Evolutionary conservation across 1,139 yeast genomes (phyloP), one percentile per base, ranked within the genome.

Genomic region (Yamadazyma buinensis): DNA sequence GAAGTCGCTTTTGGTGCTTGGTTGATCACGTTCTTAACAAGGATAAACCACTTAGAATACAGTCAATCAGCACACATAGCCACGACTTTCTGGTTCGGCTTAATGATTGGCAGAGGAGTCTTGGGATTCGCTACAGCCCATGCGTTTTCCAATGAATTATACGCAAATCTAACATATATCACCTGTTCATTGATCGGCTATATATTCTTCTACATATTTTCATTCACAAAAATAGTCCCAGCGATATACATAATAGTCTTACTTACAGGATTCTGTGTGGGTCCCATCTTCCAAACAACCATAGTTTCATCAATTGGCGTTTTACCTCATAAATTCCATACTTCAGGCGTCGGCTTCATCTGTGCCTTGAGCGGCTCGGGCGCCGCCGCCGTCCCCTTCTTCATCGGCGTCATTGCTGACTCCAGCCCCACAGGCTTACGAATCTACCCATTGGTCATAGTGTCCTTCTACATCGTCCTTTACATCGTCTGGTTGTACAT

Each of bases 261-360:
- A 31, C 28, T 73, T 9, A 64, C 79, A 28, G 95, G 95, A 0
- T 61, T 77, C 23, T 75, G 75, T 41, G 78, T 83, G 21, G 96
- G 95, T 0, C 95, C 96, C 1, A 64, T 84, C 5, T 86, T 82
- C 57, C 92, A 95, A 1, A 80, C 92, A 8, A 76, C 84, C 0
- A 77, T 84, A 36, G 75, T 84, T 10, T 71, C 84, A 6, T 68
- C 87, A 5, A 58, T 84, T 33, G 76, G 78, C 33, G 62, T 78
- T 2, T 55, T 86, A 29, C 95, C 95, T 0, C 59, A 64, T 18
- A 68, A 69, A 32, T 59, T 71, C 37, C 87, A 84, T 39, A 75
- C 84, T 8, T 62, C 77, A 7, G 92, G 88, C 0, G 70, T 86
- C 6, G 94, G 95, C 1, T 68, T 84, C 35, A 76, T 83, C 15